Conservation (phyloP, 768 basidiomycete species). For the Tulasnella sp. region DNA sequence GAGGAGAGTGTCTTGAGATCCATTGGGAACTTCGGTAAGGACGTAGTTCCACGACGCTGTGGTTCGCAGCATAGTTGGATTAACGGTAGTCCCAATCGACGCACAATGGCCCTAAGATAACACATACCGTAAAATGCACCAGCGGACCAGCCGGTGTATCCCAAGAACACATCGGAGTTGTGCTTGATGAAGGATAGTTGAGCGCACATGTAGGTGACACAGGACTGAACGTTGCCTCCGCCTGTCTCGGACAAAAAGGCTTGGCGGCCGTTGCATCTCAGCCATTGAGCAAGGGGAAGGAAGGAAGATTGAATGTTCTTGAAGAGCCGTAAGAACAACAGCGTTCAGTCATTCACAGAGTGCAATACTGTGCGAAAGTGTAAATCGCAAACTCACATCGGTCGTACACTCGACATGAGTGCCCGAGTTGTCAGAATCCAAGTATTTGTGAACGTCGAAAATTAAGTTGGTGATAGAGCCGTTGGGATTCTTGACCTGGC, state of each 20-base stretch:
- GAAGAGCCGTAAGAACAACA: too few relatives aligned
- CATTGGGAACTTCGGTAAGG: conserved; percentile 29
- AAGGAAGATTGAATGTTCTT: conserved; percentile 25
- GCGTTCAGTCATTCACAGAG: too few relatives aligned
- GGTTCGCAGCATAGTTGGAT: background rate
- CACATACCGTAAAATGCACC: conserved; percentile 20
- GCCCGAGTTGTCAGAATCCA: conserved; percentile 53
- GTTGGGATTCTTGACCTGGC: conserved; percentile 52
- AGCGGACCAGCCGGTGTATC: conserved; percentile 30
- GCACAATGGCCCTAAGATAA: background rate
- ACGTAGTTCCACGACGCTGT: conserved; percentile 6
- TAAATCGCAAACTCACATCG: conserved; percentile 29
- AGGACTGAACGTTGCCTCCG: conserved; percentile 28
- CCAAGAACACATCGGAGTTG: conserved; percentile 32
- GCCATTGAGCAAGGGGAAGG: conserved; percentile 20
- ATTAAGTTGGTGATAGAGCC: conserved; percentile 51
- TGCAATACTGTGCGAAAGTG: too few relatives aligned
- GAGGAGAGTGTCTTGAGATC: conserved; percentile 22
- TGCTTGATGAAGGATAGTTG: conserved; percentile 25
- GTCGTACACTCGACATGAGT: conserved; percentile 52
- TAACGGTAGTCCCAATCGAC: background rate
- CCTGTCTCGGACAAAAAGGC: conserved; percentile 34
- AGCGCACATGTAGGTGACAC: conserved; percentile 30
- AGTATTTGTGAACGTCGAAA: conserved; percentile 65
- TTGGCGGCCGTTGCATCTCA: conserved; percentile 28